Conservation (phyloP, 192 early-diverging fungal genomes). For the Chytriomyces sp. region DNA sequence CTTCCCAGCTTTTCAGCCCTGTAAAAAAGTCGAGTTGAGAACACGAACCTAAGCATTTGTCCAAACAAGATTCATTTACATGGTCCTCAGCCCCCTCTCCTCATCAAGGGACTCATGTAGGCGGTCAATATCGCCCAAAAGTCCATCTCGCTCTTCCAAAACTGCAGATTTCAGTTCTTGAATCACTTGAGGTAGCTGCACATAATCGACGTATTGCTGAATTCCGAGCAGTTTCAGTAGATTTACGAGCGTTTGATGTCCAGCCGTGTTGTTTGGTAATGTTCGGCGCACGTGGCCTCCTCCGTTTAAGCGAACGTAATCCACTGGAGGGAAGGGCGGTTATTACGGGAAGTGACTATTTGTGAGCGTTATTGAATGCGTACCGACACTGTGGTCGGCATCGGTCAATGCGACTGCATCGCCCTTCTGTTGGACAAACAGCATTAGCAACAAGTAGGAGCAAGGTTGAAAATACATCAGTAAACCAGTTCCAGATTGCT, state of each 20-base stretch:
- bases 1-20: background rate
- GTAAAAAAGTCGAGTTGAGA: background rate
- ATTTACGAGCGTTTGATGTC: background rate
- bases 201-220: background rate
- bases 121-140: constrained; percentile 5
- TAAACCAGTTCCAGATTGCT: background rate
- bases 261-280: background rate
- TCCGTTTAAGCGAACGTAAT: constrained; percentile 16
- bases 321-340: background rate
- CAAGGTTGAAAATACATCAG: background rate
- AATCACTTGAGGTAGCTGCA: background rate
- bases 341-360: background rate
- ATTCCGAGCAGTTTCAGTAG: constrained; percentile 5
- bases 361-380: background rate
- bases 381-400: background rate
- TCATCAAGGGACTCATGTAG: constrained; percentile 14
- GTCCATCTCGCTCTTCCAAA: constrained; percentile 18
- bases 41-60: background rate
- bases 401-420: background rate
- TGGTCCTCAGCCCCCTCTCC: constrained; percentile 1
- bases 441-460: background rate
- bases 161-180: constrained; percentile 8
- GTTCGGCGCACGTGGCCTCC: too few species aligned
- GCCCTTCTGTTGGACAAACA: background rate
- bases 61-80: background rate